Evolutionary conservation across 169 alveolate species (phyloP).

Genomic region (Miamiensis avidus): DNA sequence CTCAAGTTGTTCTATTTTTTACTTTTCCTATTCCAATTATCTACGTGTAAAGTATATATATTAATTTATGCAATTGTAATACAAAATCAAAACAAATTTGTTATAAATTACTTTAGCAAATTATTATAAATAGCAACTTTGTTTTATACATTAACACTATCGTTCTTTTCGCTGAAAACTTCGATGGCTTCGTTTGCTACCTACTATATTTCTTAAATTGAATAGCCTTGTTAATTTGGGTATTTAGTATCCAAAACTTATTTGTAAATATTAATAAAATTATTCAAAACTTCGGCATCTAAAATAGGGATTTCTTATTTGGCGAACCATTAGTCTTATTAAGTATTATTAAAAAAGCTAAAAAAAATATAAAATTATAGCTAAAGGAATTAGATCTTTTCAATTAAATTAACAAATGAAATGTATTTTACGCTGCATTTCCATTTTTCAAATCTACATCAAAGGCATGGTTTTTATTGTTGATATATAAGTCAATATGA

Average conservation of each 20-base stretch:
- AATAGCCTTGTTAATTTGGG: slow-evolving; percentile 3
- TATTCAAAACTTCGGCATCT: slow-evolving; percentile 15
- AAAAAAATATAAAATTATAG: too few species aligned
- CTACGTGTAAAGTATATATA: too few species aligned
- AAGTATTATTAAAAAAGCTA: slow-evolving; percentile 3
- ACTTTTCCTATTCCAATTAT: neutral
- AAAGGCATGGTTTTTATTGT: neutral
- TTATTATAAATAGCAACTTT: neutral
- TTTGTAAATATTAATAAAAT: slow-evolving; percentile 5
- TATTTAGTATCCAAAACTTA: neutral
- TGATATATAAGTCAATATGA: neutral
- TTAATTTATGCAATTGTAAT: too few species aligned
- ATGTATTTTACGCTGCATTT: neutral
- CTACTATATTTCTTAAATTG: neutral
- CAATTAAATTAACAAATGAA: too few species aligned
- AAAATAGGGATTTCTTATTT: slow-evolving; percentile 15
- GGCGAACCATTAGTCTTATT: slow-evolving; percentile 14
- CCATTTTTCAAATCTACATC: slow-evolving; percentile 2
- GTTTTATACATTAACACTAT: neutral
- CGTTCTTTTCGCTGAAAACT: neutral
- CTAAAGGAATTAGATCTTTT: too few species aligned
- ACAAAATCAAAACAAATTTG: too few species aligned
- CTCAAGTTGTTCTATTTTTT: slow-evolving; percentile 3
- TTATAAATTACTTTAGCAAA: neutral
- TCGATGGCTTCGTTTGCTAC: neutral